Percentiles rank a stretch among this genome's conserved stretches.
These are phyloP conservation scores for Aphanomyces stellatus DNA, from an alignment of 352 stramenopile genomes.

Conservation along the genomic window DNA sequence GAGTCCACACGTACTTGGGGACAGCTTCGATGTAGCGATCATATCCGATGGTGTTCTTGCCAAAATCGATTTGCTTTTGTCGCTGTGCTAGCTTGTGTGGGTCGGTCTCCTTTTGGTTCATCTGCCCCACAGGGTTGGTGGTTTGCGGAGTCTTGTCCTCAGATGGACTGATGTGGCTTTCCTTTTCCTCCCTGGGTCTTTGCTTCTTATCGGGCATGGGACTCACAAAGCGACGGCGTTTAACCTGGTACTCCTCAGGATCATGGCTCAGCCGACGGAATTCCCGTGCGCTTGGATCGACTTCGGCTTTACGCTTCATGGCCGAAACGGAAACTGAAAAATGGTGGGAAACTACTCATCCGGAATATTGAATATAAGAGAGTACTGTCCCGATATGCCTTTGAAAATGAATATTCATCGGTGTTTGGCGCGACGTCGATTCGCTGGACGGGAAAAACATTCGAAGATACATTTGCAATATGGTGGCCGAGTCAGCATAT, in stretches of 20 bases:
- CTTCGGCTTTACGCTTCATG: not conserved
- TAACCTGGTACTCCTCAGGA: no score
- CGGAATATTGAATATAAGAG: not conserved
- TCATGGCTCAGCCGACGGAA: not conserved
- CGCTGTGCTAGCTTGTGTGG: conserved; percentile 74
- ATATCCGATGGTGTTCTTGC: conserved; percentile 90
- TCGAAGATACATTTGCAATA: not conserved
- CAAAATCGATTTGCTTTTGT: conserved; percentile 91
- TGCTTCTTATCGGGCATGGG: not conserved
- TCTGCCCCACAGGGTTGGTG: conserved; percentile 9
- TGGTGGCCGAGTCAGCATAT: not conserved
- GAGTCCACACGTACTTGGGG: conserved; percentile 38
- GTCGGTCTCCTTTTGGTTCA: conserved; percentile 54
- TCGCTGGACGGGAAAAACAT: not conserved
- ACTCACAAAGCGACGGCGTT: not conserved
- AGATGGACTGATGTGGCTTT: not conserved
- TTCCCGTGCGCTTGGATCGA: no score
- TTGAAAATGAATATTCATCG: not conserved
- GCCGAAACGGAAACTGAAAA: not conserved
- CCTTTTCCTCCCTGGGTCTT: not conserved
- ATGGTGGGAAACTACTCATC: not conserved
- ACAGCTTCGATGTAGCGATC: conserved; percentile 68
- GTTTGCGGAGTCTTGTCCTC: no score
- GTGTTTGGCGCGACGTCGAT: not conserved
- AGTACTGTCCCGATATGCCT: not conserved